Percentiles rank a stretch among this genome's conserved stretches.
Conservation (phyloP, 2,329 filamentous ascomycete species). For the Xylaria sp. region DNA sequence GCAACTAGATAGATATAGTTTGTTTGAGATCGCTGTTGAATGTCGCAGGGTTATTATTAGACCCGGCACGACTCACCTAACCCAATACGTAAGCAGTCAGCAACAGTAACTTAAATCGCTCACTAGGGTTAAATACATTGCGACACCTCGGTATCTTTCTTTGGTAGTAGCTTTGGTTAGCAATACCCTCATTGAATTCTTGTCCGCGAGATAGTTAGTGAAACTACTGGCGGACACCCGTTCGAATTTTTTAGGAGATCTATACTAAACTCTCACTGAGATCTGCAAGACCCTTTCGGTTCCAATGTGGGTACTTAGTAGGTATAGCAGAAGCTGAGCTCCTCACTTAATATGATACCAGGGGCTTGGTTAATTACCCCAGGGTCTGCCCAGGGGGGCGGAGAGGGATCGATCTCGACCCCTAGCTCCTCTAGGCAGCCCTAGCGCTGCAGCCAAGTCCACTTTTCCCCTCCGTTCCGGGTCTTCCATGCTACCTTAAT, state of each 20-base stretch:
- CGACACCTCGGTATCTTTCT: not conserved
- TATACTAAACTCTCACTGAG: no score
- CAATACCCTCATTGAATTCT: not conserved
- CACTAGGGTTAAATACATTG: not conserved
- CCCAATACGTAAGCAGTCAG: not conserved
- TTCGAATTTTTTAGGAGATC: no score
- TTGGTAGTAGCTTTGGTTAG: not conserved
- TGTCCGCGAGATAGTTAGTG: no score
- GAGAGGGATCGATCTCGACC: constrained; percentile 10
- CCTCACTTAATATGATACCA: not conserved
- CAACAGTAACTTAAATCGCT: not conserved
- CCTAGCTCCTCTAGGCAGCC: not conserved
- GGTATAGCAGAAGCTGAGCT: not conserved
- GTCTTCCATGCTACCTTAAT: constrained; percentile 23
- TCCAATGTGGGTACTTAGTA: not conserved
- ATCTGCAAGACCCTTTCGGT: no score
- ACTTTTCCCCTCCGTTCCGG: constrained; percentile 33
- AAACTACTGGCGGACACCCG: no score
- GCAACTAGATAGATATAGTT: not conserved
- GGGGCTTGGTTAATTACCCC: constrained; percentile 22
- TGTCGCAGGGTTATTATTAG: not conserved
- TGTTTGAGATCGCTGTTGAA: no score
- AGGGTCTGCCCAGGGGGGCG: not conserved
- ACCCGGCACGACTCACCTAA: not conserved
- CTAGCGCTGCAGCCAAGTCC: constrained; percentile 17